Conservation (phyloP, 495 filamentous ascomycete genomes). For the Tuber aestivum region DNA sequence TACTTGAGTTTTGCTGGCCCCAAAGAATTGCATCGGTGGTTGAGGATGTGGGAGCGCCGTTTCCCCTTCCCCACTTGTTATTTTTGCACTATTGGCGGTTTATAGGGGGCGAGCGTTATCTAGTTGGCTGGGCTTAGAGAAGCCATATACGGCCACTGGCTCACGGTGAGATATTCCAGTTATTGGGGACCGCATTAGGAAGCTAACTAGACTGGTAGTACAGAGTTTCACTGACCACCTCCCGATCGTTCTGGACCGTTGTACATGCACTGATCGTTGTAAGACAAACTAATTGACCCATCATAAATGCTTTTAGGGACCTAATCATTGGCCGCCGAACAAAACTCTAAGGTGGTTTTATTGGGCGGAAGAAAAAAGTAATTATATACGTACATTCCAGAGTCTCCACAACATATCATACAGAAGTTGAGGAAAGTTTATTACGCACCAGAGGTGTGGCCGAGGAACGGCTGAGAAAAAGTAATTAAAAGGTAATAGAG, state of each 20-base stretch:
- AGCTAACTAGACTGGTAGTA: neutral
- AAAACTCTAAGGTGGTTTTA: neutral
- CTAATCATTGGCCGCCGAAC: neutral
- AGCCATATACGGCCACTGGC: neutral
- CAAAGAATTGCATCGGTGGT: neutral
- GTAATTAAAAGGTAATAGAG: neutral
- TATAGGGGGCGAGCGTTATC: neutral
- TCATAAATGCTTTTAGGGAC: neutral
- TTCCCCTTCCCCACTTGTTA: neutral
- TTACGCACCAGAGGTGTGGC: neutral
- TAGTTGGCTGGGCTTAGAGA: neutral
- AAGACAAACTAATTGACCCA: slow-evolving; percentile 3
- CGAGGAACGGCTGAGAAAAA: slow-evolving; percentile 1
- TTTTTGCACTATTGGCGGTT: neutral
- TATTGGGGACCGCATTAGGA: neutral
- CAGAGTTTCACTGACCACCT: slow-evolving; percentile 5
- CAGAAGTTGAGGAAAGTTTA: neutral
- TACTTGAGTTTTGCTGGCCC: neutral
- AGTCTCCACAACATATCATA: neutral
- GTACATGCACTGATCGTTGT: slow-evolving; percentile 1
- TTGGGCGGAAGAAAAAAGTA: neutral
- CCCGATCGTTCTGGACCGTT: neutral
- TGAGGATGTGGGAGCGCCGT: neutral
- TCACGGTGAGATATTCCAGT: neutral
- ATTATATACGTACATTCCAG: neutral